A percentile compares a stretch with the other conserved stretches of the same genome.
Evolutionary conservation across 805 yeast species (phyloP).

Genomic region (Nakazawaea holstii): DNA sequence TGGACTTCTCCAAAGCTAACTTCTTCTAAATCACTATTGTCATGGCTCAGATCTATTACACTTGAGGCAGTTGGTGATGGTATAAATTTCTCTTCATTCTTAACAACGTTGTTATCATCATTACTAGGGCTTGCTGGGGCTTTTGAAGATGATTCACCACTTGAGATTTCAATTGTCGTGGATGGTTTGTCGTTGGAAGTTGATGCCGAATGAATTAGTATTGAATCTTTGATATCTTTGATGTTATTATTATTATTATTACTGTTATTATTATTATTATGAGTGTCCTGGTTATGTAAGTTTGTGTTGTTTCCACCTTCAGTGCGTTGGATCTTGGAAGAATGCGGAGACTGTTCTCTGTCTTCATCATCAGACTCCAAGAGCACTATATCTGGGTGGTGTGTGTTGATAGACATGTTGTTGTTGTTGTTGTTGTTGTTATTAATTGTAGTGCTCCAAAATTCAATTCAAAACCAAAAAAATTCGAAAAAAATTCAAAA

Average conservation of each 20-base stretch:
- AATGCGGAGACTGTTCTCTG: slow-evolving; percentile 1
- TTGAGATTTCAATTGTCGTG: not conserved
- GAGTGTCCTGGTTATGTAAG: too few species aligned
- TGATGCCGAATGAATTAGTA: not conserved
- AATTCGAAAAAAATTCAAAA: too few species aligned
- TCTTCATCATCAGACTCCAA: slow-evolving; percentile 3
- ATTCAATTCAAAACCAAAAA: not conserved
- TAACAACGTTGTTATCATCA: not conserved
- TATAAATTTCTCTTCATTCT: not conserved
- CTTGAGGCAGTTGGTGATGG: not conserved
- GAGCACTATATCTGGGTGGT: not conserved
- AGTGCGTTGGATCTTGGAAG: slow-evolving; percentile 8
- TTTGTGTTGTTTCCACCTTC: too few species aligned
- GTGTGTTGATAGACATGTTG: not conserved
- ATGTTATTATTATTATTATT: slow-evolving; percentile 8
- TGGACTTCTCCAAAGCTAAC: not conserved
- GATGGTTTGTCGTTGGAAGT: not conserved
- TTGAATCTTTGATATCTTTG: not conserved
- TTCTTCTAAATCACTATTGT: slow-evolving; percentile 24
- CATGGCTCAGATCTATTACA: slow-evolving; percentile 18
- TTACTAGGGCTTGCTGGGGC: not conserved
- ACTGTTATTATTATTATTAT: slow-evolving; percentile 13
- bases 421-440: too few species aligned
- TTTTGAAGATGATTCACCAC: not conserved
- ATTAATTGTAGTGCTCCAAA: too few species aligned